Evolutionary conservation across 352 stramenopile genomes (phyloP).

Genomic region (Phytophthora brassicae): DNA sequence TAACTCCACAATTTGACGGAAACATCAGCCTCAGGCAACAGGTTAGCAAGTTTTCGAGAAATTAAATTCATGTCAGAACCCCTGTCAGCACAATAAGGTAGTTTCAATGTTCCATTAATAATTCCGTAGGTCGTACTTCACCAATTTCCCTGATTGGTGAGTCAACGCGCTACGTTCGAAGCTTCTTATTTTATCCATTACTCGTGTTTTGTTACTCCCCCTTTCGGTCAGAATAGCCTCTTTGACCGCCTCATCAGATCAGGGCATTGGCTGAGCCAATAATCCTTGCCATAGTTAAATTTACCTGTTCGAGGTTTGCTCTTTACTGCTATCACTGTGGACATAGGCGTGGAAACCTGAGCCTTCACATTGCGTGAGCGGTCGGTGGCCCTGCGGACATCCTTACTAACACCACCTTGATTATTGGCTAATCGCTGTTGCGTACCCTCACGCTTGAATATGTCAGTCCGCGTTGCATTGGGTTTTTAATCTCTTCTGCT

Average conservation of each 20-base stretch:
- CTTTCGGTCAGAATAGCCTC: not conserved
- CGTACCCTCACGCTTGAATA: not conserved
- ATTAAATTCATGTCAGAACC: slow-evolving; percentile 23
- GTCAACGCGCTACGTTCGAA: slow-evolving; percentile 1
- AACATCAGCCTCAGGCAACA: not conserved
- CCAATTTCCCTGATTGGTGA: not conserved
- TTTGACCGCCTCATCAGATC: slow-evolving; percentile 8
- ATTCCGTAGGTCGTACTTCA: not conserved
- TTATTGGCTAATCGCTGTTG: not conserved
- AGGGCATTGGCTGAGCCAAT: slow-evolving; percentile 17
- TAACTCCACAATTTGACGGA: not conserved
- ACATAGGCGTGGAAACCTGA: too few relatives aligned
- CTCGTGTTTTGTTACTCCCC: not conserved
- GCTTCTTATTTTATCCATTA: not conserved
- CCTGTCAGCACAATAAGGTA: slow-evolving; percentile 16
- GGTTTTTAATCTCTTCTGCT: not conserved
- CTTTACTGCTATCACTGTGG: not conserved
- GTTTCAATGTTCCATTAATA: slow-evolving; percentile 1
- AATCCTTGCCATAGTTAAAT: slow-evolving; percentile 16
- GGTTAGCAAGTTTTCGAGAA: slow-evolving; percentile 4
- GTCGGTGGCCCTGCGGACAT: not conserved
- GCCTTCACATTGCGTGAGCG: too few relatives aligned
- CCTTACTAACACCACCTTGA: not conserved
- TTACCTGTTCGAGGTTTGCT: slow-evolving; percentile 11
- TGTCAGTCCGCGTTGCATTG: not conserved